Base-by-base conservation (phyloP, 495 filamentous ascomycete species). In the Clohesyomyces aquaticus region DNA sequence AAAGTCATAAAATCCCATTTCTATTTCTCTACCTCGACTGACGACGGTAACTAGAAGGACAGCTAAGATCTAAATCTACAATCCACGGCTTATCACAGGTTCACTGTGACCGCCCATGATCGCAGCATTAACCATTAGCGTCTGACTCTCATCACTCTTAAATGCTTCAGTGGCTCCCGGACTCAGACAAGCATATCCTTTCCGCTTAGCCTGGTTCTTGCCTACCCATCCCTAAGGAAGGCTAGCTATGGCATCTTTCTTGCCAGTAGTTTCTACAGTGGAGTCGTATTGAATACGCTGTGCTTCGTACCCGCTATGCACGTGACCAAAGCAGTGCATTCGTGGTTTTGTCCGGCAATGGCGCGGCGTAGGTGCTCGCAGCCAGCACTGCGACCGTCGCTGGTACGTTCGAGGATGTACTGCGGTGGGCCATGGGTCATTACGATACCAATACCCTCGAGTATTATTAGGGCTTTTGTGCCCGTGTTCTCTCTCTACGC, bases 61-160 rank as follows among this genome's bases (percentile, higher is more conserved):
- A n/a, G n/a, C n/a, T n/a, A 49, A 87, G 69, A 57, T 88, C 86
- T 46, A 89, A 56, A 71, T 88, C 83, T n/a, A 90, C 80, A 10
- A 87, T 50, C 83, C 84, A 89, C 1, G 84, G 82, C 52, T 79
- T 78, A 74, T 88, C 82, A 18, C 70, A 12, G 81, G 74, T 14
- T 70, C 59, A 69, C 84, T 85, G 10, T 59, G 45, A 12, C 80
- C 67, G 35, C 77, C 78, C 63, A 82, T 76, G 19, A 90, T 81
- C 54, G 84, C 81, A 3, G 88, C 89, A 77, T 91, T 91, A 4
- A 91, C 81, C 71, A 90, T 86, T 1, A 91, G 57, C 10, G 88
- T 91, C 59, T 88, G 80, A n/a, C n/a, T n/a, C 61, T 49, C 19
- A 14, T 78, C 63, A 74, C 81, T 73, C 49, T 77, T 65, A 77